These are phyloP conservation scores for Stylosanthes scabra DNA, from an alignment of 331 rosid species.

Conservation along the genomic window DNA sequence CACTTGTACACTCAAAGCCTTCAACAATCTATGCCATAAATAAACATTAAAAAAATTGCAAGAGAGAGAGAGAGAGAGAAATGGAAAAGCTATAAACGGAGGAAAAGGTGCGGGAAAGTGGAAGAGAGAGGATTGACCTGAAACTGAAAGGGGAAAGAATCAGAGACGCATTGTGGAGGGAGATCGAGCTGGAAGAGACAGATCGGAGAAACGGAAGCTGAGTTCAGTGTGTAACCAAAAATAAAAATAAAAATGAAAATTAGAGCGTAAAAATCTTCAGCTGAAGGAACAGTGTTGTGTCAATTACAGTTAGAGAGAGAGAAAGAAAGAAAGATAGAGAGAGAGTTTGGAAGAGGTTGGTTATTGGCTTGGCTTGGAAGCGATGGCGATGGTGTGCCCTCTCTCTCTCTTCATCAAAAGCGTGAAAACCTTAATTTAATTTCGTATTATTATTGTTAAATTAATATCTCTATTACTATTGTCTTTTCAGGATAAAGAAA, in stretches of 20 bases:
- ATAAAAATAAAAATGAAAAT: neutral
- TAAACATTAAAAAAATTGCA: neutral
- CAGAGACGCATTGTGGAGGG: conserved; percentile 55
- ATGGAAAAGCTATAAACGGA: neutral
- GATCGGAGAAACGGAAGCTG: conserved; percentile 56
- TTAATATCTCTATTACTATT: neutral
- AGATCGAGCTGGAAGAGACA: conserved; percentile 55
- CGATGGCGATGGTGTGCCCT: conserved; percentile 59
- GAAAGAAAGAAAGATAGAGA: conserved; percentile 15
- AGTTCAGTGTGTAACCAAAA: conserved; percentile 11
- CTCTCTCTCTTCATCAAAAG: conserved; percentile 45
- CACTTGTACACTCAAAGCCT: conserved; percentile 53
- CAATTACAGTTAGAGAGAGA: conserved; percentile 24
- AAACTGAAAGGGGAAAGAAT: conserved; percentile 33
- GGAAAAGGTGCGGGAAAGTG: neutral
- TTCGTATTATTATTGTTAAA: conserved; percentile 11
- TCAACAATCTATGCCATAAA: conserved; percentile 44
- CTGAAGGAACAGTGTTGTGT: conserved; percentile 36
- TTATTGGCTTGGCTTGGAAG: conserved; percentile 83
- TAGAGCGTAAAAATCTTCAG: conserved; percentile 31
- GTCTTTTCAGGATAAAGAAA: neutral
- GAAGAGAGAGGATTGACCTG: conserved; percentile 49
- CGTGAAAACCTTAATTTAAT: conserved; percentile 44
- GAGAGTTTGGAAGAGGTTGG: conserved; percentile 23
- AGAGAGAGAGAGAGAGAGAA: neutral